A percentile compares a stretch with the other conserved stretches of the same genome.
phyloP scores from a whole-genome alignment of 768 basidiomycete species.

The Tylopilus sp. region DNA sequence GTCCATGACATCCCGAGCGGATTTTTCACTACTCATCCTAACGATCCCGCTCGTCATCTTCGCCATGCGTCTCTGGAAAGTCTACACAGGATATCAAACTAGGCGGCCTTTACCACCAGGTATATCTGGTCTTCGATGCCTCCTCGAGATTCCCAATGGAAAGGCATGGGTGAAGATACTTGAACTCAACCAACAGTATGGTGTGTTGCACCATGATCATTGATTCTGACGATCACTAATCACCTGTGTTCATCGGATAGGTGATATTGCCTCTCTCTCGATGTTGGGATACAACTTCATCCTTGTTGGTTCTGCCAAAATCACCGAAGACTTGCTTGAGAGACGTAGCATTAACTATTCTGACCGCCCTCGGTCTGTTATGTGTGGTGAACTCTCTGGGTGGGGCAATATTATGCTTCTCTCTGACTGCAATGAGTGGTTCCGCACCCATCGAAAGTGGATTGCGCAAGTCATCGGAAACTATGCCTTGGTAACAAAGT shows the following conservation, averaged over 20 bases:
- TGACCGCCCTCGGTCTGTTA: conserved; percentile 19
- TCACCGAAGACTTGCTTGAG: conserved; percentile 44
- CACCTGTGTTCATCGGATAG: conserved; percentile 5
- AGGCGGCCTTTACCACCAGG: conserved; percentile 23
- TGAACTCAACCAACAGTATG: conserved; percentile 15
- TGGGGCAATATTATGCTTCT: conserved; percentile 21
- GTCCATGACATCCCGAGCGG: too few relatives aligned
- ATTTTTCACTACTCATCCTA: too few relatives aligned
- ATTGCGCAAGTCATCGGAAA: conserved; percentile 10
- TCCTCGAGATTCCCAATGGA: conserved; percentile 7
- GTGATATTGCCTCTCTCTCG: conserved; percentile 16
- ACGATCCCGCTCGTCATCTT: too few relatives aligned
- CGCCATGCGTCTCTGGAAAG: too few relatives aligned
- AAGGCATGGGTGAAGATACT: conserved; percentile 11
- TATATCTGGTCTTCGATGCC: conserved; percentile 5
- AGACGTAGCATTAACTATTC: conserved; percentile 44
- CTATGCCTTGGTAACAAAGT: neutral
- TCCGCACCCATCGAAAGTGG: conserved; percentile 18
- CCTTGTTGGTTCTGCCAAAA: conserved; percentile 41
- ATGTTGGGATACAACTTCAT: conserved; percentile 34
- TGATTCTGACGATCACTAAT: neutral
- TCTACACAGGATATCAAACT: too few relatives aligned
- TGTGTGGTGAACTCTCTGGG: conserved; percentile 19
- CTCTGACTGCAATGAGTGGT: conserved; percentile 11
- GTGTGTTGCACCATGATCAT: neutral